Evolutionary conservation across 2,329 filamentous ascomycete genomes (phyloP).

Genomic region (Pseudopithomyces maydicus): DNA sequence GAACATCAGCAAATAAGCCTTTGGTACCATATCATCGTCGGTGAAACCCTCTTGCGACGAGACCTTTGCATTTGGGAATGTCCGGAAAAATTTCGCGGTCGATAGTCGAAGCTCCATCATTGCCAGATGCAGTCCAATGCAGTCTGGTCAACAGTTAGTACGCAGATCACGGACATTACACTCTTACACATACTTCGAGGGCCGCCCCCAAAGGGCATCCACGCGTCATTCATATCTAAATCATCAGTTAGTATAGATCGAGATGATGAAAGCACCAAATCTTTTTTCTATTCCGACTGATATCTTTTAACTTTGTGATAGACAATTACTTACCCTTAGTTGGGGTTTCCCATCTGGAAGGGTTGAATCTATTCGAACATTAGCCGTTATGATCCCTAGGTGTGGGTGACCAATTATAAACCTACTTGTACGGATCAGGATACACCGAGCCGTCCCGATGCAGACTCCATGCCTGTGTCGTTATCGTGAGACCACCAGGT

Average conservation of each 20-base stretch:
- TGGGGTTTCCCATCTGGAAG: conserved; percentile 11
- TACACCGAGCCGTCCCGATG: conserved; percentile 15
- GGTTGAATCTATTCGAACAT: conserved; percentile 14
- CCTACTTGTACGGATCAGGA: conserved; percentile 9
- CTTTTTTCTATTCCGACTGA: no score
- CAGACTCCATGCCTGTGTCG: conserved; percentile 18
- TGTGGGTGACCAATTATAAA: conserved; percentile 2
- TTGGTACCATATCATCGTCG: conserved; percentile 18
- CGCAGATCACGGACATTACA: background rate
- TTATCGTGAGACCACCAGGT: conserved; percentile 10
- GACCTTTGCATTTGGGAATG: conserved; percentile 17
- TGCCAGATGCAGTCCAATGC: conserved; percentile 24
- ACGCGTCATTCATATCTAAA: conserved; percentile 11
- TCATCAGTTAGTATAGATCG: no score
- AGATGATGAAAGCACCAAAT: no score
- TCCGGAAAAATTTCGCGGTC: conserved; percentile 19
- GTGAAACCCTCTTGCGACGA: conserved; percentile 13
- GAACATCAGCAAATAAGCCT: conserved; percentile 16
- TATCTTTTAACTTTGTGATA: no score
- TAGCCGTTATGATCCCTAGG: background rate
- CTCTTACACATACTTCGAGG: conserved; percentile 12
- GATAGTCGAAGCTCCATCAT: conserved; percentile 20
- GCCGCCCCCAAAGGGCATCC: conserved; percentile 16
- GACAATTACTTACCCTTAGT: conserved; percentile 12
- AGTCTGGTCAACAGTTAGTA: conserved; percentile 10